Conservation (phyloP, 2,329 filamentous ascomycete genomes). For the Pestalotiopsis sp. region DNA sequence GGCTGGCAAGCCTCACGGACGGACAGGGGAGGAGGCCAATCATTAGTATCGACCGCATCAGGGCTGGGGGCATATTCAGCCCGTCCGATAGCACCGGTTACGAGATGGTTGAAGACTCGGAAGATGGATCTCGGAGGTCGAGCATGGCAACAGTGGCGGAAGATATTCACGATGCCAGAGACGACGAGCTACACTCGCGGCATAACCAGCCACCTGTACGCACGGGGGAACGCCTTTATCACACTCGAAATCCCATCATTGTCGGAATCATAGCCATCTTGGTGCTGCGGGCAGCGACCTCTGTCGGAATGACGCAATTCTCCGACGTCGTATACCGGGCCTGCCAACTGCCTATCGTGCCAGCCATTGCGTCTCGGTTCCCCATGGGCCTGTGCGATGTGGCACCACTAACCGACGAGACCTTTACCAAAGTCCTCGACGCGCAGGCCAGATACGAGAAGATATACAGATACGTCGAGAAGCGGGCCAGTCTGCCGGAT, state of each 20-base stretch:
- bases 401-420: not conserved
- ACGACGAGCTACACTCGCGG: not conserved
- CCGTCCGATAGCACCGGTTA: not conserved
- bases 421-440: not conserved
- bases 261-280: not conserved
- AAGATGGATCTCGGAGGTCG: not conserved
- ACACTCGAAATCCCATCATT: not conserved
- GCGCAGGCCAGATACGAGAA: not conserved
- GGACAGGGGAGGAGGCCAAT: not conserved
- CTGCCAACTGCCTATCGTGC: not conserved
- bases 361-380: not conserved
- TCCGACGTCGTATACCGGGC: not conserved
- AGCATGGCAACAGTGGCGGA: not conserved
- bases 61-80: conserved; percentile 1
- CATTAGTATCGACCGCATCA: conserved; percentile 1
- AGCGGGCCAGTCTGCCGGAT: not conserved
- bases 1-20: not conserved
- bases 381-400: not conserved
- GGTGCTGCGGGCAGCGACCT: not conserved
- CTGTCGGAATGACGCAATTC: not conserved
- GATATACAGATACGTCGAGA: conserved; percentile 2
- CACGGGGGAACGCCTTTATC: not conserved
- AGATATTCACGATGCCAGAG: not conserved
- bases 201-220: not conserved
- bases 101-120: not conserved